Evolutionary conservation across 371 early-diverging fungal genomes (phyloP).

Genomic region (Nosema muscidifuracis): DNA sequence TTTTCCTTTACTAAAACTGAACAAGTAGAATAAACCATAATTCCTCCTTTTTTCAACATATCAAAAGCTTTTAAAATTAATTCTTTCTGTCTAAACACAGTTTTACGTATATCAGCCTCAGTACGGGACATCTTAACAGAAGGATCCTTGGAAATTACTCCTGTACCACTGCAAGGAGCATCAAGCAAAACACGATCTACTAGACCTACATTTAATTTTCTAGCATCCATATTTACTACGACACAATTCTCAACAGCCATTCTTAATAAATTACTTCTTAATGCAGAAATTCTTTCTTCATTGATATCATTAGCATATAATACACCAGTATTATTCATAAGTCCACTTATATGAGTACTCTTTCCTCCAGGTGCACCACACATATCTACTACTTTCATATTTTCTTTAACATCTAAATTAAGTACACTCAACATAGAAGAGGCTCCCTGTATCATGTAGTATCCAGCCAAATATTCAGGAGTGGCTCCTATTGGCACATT

Average conservation of each 20-base stretch:
- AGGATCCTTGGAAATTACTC: slow-evolving; percentile 93
- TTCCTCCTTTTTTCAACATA: slow-evolving; percentile 87
- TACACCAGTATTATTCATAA: slow-evolving; percentile 92
- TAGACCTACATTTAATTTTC: slow-evolving; percentile 80
- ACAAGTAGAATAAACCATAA: slow-evolving; percentile 96
- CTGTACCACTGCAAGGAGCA: slow-evolving; percentile 97
- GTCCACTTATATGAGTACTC: slow-evolving; percentile 69
- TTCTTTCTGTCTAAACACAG: slow-evolving; percentile 85
- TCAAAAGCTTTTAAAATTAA: slow-evolving; percentile 89
- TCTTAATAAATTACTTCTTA: slow-evolving; percentile 86
- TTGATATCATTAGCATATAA: slow-evolving; percentile 92
- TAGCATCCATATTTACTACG: slow-evolving; percentile 90
- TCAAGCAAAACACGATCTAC: slow-evolving; percentile 93
- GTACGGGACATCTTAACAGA: slow-evolving; percentile 82
- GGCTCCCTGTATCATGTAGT: slow-evolving; percentile 95
- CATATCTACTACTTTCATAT: slow-evolving; percentile 89
- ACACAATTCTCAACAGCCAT: slow-evolving; percentile 83
- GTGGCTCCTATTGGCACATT: slow-evolving; percentile 70
- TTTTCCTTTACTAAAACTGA: slow-evolving; percentile 95
- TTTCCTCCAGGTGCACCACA: slow-evolving; percentile 99
- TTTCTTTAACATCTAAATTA: slow-evolving; percentile 68
- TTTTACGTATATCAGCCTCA: slow-evolving; percentile 75
- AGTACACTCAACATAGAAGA: slow-evolving; percentile 93
- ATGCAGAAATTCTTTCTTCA: slow-evolving; percentile 77
- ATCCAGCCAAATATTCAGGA: slow-evolving; percentile 98